phyloP scores from a whole-genome alignment of 192 early-diverging fungal species.

The Entomortierella chlamydospora region DNA sequence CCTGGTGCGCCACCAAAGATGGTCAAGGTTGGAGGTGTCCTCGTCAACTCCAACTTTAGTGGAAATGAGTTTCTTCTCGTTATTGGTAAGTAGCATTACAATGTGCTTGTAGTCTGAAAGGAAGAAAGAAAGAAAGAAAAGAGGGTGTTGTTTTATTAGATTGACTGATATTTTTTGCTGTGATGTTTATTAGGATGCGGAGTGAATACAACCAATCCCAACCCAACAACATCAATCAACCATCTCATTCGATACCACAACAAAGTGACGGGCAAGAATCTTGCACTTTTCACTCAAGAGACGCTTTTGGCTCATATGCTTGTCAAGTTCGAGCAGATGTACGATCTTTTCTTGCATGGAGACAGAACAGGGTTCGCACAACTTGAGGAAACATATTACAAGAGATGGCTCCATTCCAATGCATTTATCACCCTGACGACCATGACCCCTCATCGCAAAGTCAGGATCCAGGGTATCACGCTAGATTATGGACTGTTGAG shows the following conservation, averaged over 20 bases:
- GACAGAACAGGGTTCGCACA: slow-evolving; percentile 70
- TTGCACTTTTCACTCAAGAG: slow-evolving; percentile 74
- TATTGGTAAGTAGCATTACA: slow-evolving; percentile 68
- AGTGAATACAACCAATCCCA: slow-evolving; percentile 85
- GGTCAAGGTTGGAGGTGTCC: slow-evolving; percentile 90
- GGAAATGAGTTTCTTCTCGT: slow-evolving; percentile 81
- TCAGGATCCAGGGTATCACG: slow-evolving; percentile 82
- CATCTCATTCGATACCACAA: slow-evolving; percentile 77
- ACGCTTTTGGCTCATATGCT: slow-evolving; percentile 73
- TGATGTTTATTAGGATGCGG: slow-evolving; percentile 73
- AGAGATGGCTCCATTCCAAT: slow-evolving; percentile 87
- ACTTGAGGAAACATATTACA: slow-evolving; percentile 84
- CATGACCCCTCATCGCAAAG: slow-evolving; percentile 49
- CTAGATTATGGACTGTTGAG: slow-evolving; percentile 77
- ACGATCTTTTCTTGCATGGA: slow-evolving; percentile 73
- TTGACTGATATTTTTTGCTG: neutral
- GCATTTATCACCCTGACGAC: slow-evolving; percentile 43
- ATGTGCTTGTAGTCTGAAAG: neutral
- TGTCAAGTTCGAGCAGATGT: slow-evolving; percentile 81
- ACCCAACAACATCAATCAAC: slow-evolving; percentile 90
- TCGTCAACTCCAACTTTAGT: slow-evolving; percentile 86
- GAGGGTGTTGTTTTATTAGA: neutral
- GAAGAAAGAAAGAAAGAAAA: too few species aligned
- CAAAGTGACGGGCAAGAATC: slow-evolving; percentile 53
- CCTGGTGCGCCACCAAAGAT: slow-evolving; percentile 27